phyloP scores from a whole-genome alignment of 1,284 basidiomycete species.

The Marasmius tenuissimus region DNA sequence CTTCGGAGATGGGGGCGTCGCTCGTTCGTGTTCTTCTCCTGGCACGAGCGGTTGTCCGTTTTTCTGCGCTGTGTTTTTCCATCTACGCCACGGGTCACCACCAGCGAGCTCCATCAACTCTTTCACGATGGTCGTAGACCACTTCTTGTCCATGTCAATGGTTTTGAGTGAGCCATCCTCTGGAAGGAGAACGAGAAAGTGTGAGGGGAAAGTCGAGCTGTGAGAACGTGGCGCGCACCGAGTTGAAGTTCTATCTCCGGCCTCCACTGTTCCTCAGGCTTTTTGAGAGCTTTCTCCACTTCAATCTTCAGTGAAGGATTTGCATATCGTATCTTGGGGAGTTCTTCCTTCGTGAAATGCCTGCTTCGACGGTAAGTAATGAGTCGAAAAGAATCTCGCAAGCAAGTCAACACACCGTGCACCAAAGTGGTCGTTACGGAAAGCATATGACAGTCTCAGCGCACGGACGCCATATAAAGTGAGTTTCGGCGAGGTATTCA shows the following conservation, averaged over 20 bases:
- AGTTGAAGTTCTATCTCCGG: slow-evolving; percentile 61
- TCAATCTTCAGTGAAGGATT: slow-evolving; percentile 64
- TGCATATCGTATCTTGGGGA: slow-evolving; percentile 72
- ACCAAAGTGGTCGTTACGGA: slow-evolving; percentile 71
- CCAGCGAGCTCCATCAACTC: slow-evolving; percentile 70
- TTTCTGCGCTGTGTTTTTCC: slow-evolving; percentile 48
- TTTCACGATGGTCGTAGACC: slow-evolving; percentile 63
- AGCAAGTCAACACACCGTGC: slow-evolving; percentile 43
- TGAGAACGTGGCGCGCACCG: slow-evolving; percentile 41
- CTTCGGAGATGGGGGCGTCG: not conserved
- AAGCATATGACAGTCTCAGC: slow-evolving; percentile 58
- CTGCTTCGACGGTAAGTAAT: slow-evolving; percentile 31
- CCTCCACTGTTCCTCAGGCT: slow-evolving; percentile 51
- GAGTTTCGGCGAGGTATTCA: slow-evolving; percentile 58
- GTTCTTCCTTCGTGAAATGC: slow-evolving; percentile 73
- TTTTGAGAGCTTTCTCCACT: slow-evolving; percentile 53
- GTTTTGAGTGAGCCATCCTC: slow-evolving; percentile 52
- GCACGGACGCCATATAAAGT: slow-evolving; percentile 48
- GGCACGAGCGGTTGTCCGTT: slow-evolving; percentile 50
- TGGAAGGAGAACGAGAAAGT: slow-evolving; percentile 21
- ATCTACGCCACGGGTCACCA: slow-evolving; percentile 55
- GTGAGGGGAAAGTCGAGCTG: not conserved
- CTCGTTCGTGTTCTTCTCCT: slow-evolving; percentile 30
- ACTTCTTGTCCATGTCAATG: slow-evolving; percentile 61
- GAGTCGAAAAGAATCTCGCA: not conserved